Evolutionary conservation across 140 eudicot species (phyloP), one percentile per base, ranked within the genome.

Genomic region (Ambrosia hybrid): DNA sequence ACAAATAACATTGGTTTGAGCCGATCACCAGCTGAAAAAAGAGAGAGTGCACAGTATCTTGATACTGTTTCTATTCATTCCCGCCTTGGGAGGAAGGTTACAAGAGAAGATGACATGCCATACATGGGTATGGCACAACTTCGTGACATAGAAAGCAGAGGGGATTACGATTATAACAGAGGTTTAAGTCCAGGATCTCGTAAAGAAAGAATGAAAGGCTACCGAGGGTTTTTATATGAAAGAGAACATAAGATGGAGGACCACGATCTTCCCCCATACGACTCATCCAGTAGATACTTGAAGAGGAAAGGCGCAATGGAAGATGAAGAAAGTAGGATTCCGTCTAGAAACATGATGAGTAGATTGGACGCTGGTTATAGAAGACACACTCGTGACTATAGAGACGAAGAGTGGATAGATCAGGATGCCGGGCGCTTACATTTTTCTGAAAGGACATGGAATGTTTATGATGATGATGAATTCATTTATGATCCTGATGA

Each of bases 241-340:
- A 78, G 82, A 39, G 52, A 57, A 48, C 73, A 51, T 8, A 60
- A 30, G 64, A 74, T 62, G 63, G 73, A 74, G 53, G 57, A 11
- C 3, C 71, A 70, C 21, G 84, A 74, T 56, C 65, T 65, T 67
- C 73, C 68, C 9, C 58, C 53, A n/a, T 82, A 72, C 72, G 82
- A 68, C 38, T 64, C 68, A 68, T 72, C 83, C 8, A 43, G 72
- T 78, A 80, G 88, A 81, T 36, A 69, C 57, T 9, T 57, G 36
- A 86, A 83, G 74, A 74, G 86, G 79, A 86, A 83, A 75, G 76
- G 77, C 63, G 48, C 41, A 53, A 33, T 41, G 65, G 86, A 62
- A 3, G 84, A 83, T 26, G 91, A 86, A 69, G 80, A 70, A 15
- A 12, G 34, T 49, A 71, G 72, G 83, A 63, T 66, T 65, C 58